Evolutionary conservation across 2,329 filamentous ascomycete species (phyloP).

Genomic region (Ophiocordyceps polyrhachis-furcata): DNA sequence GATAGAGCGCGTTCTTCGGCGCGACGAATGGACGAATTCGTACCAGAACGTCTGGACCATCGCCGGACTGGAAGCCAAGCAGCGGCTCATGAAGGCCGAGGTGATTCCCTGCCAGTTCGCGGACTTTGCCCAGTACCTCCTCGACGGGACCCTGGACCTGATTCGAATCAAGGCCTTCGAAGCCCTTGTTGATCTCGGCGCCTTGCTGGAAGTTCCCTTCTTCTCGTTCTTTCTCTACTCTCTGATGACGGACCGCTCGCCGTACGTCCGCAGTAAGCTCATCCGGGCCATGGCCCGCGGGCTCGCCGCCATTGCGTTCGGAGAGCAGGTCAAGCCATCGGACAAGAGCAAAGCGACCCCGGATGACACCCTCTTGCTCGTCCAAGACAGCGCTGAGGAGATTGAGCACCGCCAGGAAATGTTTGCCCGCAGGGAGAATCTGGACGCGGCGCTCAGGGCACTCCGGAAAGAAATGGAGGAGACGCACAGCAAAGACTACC

Average conservation of each 20-base stretch:
- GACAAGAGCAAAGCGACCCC: slow-evolving; percentile 18
- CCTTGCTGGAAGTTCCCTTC: slow-evolving; percentile 34
- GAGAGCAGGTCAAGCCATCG: slow-evolving; percentile 31
- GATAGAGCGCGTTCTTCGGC: slow-evolving; percentile 46
- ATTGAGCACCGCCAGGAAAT: slow-evolving; percentile 42
- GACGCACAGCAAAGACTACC: slow-evolving; percentile 18
- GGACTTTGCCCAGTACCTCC: slow-evolving; percentile 44
- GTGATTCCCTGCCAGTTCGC: slow-evolving; percentile 34
- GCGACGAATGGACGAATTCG: slow-evolving; percentile 50
- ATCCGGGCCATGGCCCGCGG: slow-evolving; percentile 41
- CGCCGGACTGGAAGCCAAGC: slow-evolving; percentile 42
- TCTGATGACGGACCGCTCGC: slow-evolving; percentile 43
- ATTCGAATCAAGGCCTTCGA: slow-evolving; percentile 50
- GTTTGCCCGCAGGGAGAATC: slow-evolving; percentile 46
- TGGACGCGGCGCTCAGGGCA: slow-evolving; percentile 32
- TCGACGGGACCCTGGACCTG: slow-evolving; percentile 42
- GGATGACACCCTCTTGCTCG: slow-evolving; percentile 20
- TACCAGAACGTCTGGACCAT: slow-evolving; percentile 50
- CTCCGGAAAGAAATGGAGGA: slow-evolving; percentile 25
- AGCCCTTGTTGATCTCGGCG: slow-evolving; percentile 42
- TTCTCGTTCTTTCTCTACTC: slow-evolving; percentile 37
- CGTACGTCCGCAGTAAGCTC: slow-evolving; percentile 40
- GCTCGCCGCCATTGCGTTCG: slow-evolving; percentile 44
- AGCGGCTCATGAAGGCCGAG: slow-evolving; percentile 42
- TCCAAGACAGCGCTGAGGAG: slow-evolving; percentile 24